A percentile compares a stretch with the other conserved stretches of the same genome.
These are phyloP conservation scores for Penicillium coffeae DNA, from an alignment of 495 filamentous ascomycete species.

Conservation along the genomic window DNA sequence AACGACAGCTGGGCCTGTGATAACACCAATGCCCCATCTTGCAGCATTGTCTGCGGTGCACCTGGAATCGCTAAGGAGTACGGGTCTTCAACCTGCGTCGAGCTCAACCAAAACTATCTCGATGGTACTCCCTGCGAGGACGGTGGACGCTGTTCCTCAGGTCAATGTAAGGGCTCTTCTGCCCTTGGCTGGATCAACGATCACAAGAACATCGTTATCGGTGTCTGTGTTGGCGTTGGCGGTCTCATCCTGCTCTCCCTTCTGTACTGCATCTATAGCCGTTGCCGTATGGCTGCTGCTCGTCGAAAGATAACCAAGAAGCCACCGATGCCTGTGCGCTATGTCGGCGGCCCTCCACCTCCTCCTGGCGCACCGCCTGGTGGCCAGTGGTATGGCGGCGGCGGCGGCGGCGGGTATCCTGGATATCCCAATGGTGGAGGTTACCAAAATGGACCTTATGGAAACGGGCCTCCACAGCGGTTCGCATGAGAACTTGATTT, in stretches of 20 bases:
- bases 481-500: not conserved
- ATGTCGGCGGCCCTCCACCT: constrained; percentile 15
- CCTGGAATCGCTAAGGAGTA: constrained; percentile 56
- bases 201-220: constrained; percentile 73
- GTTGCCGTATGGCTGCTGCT: constrained; percentile 37
- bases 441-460: no score
- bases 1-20: constrained; percentile 85
- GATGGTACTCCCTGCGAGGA: constrained; percentile 87
- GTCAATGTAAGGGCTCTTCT: constrained; percentile 62
- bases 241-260: constrained; percentile 61
- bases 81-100: constrained; percentile 40
- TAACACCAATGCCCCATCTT: constrained; percentile 49
- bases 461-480: constrained; percentile 9
- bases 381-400: constrained; percentile 27
- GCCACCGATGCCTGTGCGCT: constrained; percentile 20
- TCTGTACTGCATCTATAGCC: constrained; percentile 53
- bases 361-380: constrained; percentile 14
- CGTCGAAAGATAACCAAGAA: constrained; percentile 31
- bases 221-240: constrained; percentile 64
- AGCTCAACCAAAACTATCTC: constrained; percentile 88
- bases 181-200: constrained; percentile 63
- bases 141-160: constrained; percentile 74
- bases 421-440: constrained; percentile 28
- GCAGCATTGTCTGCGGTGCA: constrained; percentile 71
- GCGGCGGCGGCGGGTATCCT: constrained; percentile 24